phyloP scores from a whole-genome alignment of 2,329 filamentous ascomycete genomes.

The Magnaporthales sp. region DNA sequence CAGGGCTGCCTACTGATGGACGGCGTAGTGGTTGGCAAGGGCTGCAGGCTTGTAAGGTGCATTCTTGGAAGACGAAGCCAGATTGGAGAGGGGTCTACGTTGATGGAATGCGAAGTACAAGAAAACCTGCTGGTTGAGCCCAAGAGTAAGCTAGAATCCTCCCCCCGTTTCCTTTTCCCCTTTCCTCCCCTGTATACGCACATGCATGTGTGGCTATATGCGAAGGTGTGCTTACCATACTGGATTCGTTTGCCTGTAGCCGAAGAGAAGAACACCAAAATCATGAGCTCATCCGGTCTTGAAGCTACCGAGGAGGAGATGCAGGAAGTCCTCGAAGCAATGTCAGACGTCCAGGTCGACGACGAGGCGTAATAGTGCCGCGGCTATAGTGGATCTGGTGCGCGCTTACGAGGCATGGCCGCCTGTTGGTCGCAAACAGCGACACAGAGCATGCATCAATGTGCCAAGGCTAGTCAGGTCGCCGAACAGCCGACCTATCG shows the following conservation, averaged over 20 bases:
- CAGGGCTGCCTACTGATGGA: constrained; percentile 91
- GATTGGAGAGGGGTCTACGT: constrained; percentile 70
- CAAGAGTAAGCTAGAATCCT: constrained; percentile 45
- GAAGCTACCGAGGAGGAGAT: constrained; percentile 57
- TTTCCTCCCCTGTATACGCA: constrained; percentile 9
- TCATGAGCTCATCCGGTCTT: constrained; percentile 59
- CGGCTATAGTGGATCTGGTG: background rate
- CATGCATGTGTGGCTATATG: background rate
- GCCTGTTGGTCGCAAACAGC: background rate
- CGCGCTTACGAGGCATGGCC: background rate
- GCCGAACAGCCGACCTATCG: background rate
- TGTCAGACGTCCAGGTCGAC: constrained; percentile 1
- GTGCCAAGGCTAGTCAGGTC: background rate
- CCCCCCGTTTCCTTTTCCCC: background rate
- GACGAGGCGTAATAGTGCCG: background rate
- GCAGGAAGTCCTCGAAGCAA: constrained; percentile 39
- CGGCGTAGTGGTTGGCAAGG: constrained; percentile 74
- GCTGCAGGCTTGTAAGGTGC: constrained; percentile 78
- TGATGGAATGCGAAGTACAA: constrained; percentile 88
- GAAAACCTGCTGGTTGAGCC: constrained; percentile 80
- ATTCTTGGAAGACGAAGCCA: constrained; percentile 74
- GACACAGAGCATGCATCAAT: background rate
- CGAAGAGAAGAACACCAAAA: constrained; percentile 58
- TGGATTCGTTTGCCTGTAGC: constrained; percentile 28
- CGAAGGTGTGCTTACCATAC: constrained; percentile 8